Evolutionary conservation across 371 early-diverging fungal genomes (phyloP), one percentile per base, ranked within the genome.

Genomic region (Apophysomyces ossiformis): DNA sequence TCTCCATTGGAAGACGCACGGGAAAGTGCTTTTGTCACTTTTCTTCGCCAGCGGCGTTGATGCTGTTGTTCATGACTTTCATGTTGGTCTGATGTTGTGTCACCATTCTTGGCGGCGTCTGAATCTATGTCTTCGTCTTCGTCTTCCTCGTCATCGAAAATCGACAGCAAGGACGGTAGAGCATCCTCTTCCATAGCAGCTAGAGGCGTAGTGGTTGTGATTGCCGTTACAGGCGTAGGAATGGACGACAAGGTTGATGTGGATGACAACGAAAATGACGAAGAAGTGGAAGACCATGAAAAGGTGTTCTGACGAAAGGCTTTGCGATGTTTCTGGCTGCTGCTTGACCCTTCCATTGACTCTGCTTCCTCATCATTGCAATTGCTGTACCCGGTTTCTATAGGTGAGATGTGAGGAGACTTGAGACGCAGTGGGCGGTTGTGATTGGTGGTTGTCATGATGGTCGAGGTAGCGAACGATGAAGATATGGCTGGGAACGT

Each of bases 1-100:
- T 96, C 95, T 66, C 95, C 96, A 44, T 92, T 94, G 63, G 97
- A 85, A 12, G 86, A 79, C 5, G 88, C 85, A 38, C 84, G 77
- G 13, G 82, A 61, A 39, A 89, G 77, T 11, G 86, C 65, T 35
- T 69, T 65, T 12, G 76, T 84, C 13, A 65, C 66, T 26, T 58
- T 41, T 41, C 60, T 59, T 16, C 67, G 67, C 63, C 64, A 64
- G 46, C 63, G 67, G 37, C 64, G 67, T 57, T 66, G 71, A 18
- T 71, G 71, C 35, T 44, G 44, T 58, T 57, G 60, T 38, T 65
- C 50, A 35, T 65, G 58, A 38, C 12, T 32, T 58, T 65, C 65
- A 37, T 58, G 36, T 26, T 57, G 58, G 36, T 65, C 58, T 11
- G 7, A 16, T 2, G 21, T 1, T 26, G 54, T 50, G 54, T 50